Percentiles rank a stretch among this genome's conserved stretches.
Evolutionary conservation across 192 early-diverging fungal genomes (phyloP).

Genomic region (Martensiomyces pterosporus): DNA sequence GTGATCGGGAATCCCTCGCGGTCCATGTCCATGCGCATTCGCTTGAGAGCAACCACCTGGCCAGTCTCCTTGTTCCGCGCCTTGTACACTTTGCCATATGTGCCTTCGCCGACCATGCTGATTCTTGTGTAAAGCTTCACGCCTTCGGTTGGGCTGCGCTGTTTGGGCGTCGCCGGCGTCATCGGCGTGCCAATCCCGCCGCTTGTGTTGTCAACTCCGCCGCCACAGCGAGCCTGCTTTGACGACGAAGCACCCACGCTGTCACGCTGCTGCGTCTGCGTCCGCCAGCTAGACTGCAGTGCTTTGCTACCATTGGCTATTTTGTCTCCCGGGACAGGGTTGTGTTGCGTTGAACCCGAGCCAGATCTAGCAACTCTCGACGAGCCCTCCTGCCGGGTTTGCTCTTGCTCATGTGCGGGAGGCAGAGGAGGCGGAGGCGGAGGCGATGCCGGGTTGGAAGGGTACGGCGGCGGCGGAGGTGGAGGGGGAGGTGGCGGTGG

Average conservation of each 20-base stretch:
- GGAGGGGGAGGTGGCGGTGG: conserved; percentile 14
- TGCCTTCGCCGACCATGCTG: conserved; percentile 79
- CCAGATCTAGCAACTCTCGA: too few species aligned
- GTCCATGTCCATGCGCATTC: conserved; percentile 75
- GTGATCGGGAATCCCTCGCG: conserved; percentile 87
- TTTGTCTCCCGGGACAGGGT: too few species aligned
- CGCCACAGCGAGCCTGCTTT: too few species aligned
- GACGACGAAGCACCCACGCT: background rate
- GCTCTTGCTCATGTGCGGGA: background rate
- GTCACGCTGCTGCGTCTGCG: background rate
- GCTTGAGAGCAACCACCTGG: conserved; percentile 72
- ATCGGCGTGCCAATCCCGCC: conserved; percentile 21
- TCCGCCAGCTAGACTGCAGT: too few species aligned
- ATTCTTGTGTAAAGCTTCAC: conserved; percentile 65
- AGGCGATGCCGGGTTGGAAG: conserved; percentile 1
- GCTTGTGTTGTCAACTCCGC: too few species aligned
- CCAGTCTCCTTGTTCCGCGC: conserved; percentile 67
- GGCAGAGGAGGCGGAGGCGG: background rate
- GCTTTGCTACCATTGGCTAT: too few species aligned
- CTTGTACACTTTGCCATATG: conserved; percentile 85
- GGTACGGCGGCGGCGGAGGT: conserved; percentile 15
- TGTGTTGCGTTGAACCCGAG: too few species aligned
- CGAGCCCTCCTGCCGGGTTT: too few species aligned
- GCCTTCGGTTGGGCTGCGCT: conserved; percentile 38
- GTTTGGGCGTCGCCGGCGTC: conserved; percentile 44